Evolutionary conservation across 495 filamentous ascomycete species (phyloP).

Genomic region (Chaetomidium leptoderma): DNA sequence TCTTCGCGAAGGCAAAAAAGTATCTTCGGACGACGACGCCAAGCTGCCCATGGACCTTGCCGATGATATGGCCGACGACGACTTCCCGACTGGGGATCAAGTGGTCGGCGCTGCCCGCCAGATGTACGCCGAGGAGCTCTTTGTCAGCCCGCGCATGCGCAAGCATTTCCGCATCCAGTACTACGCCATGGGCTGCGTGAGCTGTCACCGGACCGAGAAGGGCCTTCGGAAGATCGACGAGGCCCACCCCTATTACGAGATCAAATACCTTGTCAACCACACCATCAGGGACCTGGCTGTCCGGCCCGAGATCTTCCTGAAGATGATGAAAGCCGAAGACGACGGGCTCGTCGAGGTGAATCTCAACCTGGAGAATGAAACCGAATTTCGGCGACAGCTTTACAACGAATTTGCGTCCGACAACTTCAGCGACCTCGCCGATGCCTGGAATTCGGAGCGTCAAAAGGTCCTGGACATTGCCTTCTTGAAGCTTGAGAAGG

Average conservation of each 20-base stretch:
- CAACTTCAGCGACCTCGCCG: constrained; percentile 89
- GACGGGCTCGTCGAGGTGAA: constrained; percentile 85
- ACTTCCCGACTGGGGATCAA: constrained; percentile 71
- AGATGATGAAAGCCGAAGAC: constrained; percentile 94
- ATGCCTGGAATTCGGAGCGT: constrained; percentile 88
- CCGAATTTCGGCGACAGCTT: constrained; percentile 66
- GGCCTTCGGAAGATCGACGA: constrained; percentile 93
- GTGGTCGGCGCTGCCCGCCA: constrained; percentile 73
- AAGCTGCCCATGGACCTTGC: constrained; percentile 78
- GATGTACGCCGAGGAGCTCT: constrained; percentile 89
- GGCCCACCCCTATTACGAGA: constrained; percentile 91
- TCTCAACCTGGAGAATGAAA: constrained; percentile 68
- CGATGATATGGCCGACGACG: constrained; percentile 62
- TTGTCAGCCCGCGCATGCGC: constrained; percentile 82
- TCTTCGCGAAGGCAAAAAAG: constrained; percentile 67
- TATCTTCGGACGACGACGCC: constrained; percentile 76
- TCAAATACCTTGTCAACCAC: constrained; percentile 92
- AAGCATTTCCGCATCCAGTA: constrained; percentile 76
- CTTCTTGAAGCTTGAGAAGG: constrained; percentile 70
- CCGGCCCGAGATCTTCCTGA: constrained; percentile 80
- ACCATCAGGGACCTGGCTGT: constrained; percentile 72
- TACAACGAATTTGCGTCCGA: constrained; percentile 84
- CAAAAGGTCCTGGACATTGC: constrained; percentile 79
- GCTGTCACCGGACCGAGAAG: constrained; percentile 88
- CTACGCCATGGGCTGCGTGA: constrained; percentile 75